Conservation (phyloP, 495 filamentous ascomycete species). For the Aspergillus affinis region DNA sequence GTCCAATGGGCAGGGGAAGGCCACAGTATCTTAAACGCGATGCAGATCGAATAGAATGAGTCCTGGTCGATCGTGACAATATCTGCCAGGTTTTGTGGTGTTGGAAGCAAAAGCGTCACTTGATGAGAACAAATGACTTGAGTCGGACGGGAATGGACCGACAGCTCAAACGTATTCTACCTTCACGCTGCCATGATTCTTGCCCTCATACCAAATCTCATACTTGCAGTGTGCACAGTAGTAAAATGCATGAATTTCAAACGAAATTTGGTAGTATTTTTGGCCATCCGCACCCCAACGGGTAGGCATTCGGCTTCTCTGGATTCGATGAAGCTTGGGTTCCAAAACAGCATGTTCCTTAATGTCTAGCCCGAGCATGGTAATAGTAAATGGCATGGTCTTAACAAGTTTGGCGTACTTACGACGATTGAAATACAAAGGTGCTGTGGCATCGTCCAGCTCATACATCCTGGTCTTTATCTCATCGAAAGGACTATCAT, state of each 20-base stretch:
- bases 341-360: constrained; percentile 16
- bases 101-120: background rate
- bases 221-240: constrained; percentile 30
- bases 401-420: background rate
- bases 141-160: constrained; percentile 1
- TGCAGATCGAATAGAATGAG: too few species aligned
- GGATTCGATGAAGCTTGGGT: constrained; percentile 1
- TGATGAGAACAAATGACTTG: background rate
- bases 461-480: constrained; percentile 16
- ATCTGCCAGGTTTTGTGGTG: too few species aligned
- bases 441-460: constrained; percentile 12
- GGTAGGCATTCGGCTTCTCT: constrained; percentile 12
- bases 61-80: too few species aligned
- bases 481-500: constrained; percentile 12
- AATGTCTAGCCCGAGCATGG: constrained; percentile 4
- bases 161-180: constrained; percentile 28
- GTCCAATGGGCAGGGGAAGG: too few species aligned
- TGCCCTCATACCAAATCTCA: constrained; percentile 22
- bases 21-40: too few species aligned
- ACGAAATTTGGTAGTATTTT: constrained; percentile 23
- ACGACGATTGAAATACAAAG: constrained; percentile 19
- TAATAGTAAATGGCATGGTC: background rate
- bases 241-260: constrained; percentile 25
- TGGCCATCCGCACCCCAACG: constrained; percentile 20
- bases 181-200: constrained; percentile 25